Conservation (phyloP, 331 rosid genomes). For the Pyracantha coccinea region DNA sequence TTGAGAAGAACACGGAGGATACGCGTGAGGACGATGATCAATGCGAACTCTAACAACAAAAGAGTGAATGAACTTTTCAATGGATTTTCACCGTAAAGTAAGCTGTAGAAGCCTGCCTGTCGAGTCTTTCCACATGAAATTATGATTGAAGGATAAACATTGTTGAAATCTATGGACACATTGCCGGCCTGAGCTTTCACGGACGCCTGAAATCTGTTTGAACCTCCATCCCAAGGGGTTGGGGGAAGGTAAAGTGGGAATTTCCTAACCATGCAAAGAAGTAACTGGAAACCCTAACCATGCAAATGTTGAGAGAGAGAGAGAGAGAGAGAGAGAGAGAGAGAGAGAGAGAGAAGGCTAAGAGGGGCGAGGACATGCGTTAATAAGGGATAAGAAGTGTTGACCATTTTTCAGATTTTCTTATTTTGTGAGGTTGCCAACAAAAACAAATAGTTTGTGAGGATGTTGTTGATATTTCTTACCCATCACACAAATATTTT, state of each 20-base stretch:
- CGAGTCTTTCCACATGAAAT: neutral
- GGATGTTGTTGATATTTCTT: too few relatives aligned
- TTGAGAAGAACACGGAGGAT: conserved; percentile 35
- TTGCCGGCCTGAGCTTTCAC: conserved; percentile 1
- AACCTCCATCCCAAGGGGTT: conserved; percentile 7
- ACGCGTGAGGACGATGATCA: conserved; percentile 24
- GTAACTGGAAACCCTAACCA: conserved; percentile 3
- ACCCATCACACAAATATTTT: neutral
- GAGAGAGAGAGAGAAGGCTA: neutral
- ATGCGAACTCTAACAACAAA: conserved; percentile 26
- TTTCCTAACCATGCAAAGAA: conserved; percentile 39
- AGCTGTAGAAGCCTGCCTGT: conserved; percentile 1
- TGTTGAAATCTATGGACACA: neutral
- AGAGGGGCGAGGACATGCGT: conserved; percentile 36
- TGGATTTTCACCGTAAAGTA: conserved; percentile 41
- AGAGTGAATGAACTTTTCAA: conserved; percentile 25
- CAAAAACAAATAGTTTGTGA: too few relatives aligned
- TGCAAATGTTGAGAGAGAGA: conserved; percentile 1
- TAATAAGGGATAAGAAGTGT: conserved; percentile 35
- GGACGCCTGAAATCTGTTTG: neutral
- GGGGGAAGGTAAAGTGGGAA: conserved; percentile 13
- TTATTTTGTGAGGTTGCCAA: neutral
- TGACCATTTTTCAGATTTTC: conserved; percentile 1
- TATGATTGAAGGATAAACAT: neutral
- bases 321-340: neutral